Evolutionary conservation across 2,329 filamentous ascomycete genomes (phyloP).

Genomic region (Beauveria australis): DNA sequence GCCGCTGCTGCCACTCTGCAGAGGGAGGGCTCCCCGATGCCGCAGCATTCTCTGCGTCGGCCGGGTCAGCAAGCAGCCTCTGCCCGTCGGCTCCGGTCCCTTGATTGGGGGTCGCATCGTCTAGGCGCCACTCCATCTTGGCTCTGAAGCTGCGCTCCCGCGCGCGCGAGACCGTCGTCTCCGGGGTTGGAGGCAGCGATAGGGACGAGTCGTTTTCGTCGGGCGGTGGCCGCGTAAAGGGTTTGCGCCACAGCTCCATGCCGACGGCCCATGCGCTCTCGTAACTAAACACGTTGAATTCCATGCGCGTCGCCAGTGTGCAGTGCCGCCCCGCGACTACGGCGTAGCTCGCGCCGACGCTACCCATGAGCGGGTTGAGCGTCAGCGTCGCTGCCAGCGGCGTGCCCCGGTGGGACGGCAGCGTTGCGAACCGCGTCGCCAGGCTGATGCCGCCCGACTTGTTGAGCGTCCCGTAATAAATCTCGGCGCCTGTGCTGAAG

Average conservation of each 20-base stretch:
- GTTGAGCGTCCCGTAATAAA: slow-evolving; percentile 93
- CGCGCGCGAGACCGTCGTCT: neutral
- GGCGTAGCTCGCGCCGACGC: slow-evolving; percentile 83
- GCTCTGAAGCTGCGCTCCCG: slow-evolving; percentile 41
- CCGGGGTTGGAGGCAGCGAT: slow-evolving; percentile 17
- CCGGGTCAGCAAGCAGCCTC: neutral
- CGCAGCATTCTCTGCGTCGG: neutral
- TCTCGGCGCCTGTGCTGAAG: slow-evolving; percentile 83
- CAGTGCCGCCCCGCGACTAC: slow-evolving; percentile 78
- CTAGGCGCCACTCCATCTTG: slow-evolving; percentile 43
- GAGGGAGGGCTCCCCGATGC: neutral
- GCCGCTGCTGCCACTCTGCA: neutral
- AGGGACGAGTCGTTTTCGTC: slow-evolving; percentile 15
- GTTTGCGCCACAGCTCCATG: slow-evolving; percentile 82
- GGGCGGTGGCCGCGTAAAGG: slow-evolving; percentile 30
- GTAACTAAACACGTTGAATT: slow-evolving; percentile 98
- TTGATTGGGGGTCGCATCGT: slow-evolving; percentile 15
- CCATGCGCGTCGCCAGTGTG: slow-evolving; percentile 81
- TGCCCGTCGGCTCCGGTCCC: neutral
- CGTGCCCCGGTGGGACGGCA: slow-evolving; percentile 72
- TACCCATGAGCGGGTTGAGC: slow-evolving; percentile 89
- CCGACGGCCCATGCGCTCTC: slow-evolving; percentile 90
- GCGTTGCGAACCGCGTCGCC: slow-evolving; percentile 79
- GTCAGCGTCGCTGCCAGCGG: slow-evolving; percentile 92
- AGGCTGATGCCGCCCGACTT: slow-evolving; percentile 89